Evolutionary conservation across 1,284 basidiomycete genomes (phyloP), one percentile per base, ranked within the genome.

Genomic region (Schizophyllum commune): DNA sequence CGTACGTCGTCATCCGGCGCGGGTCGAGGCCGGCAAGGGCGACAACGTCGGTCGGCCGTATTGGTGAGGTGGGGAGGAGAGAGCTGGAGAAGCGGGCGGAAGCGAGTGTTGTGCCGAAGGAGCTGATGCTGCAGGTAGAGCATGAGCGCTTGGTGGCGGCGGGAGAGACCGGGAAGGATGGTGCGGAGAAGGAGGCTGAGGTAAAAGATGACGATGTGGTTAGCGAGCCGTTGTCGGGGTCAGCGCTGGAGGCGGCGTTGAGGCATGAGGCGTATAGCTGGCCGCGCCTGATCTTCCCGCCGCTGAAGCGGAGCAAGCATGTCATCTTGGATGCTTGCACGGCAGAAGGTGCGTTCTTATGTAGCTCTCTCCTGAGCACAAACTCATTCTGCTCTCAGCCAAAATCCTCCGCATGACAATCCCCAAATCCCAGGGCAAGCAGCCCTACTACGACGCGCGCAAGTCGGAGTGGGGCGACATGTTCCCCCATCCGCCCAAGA

Each of bases 381-480:
- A 4, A 21, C 13, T 55, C 17, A 57, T 55, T 20, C 20, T 33
- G 32, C 7, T 52, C 47, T 60, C 62, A 96, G 94, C 91, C 33
- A 86, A 92, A 72, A 90, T 98, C 61, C 88, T 95, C 81, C 88
- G 96, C 4, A 79, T 96, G 72, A 97, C 91, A 1, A 87, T 97
- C 54, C 89, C 96, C 1, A 93, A 88, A 68, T 95, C 94, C 0
- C 92, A 95, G 73, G 96, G 96, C 7, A 96, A 94, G 72, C 96
- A 98, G 70, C 83, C 86, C 0, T 99, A 89, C 71, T 95, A 98
- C 69, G 97, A 99, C 71, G 95, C 96, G 1, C 86, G 96, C 55
- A 98, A 98, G 75, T 85, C 91, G 0, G 78, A 75, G 20, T 98
- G 96, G 94, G 97, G 97, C 11, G 97, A 99, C 72, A 79, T 94